Conservation (phyloP, 805 yeast species). For the Lipomyces yamanashiensis region DNA sequence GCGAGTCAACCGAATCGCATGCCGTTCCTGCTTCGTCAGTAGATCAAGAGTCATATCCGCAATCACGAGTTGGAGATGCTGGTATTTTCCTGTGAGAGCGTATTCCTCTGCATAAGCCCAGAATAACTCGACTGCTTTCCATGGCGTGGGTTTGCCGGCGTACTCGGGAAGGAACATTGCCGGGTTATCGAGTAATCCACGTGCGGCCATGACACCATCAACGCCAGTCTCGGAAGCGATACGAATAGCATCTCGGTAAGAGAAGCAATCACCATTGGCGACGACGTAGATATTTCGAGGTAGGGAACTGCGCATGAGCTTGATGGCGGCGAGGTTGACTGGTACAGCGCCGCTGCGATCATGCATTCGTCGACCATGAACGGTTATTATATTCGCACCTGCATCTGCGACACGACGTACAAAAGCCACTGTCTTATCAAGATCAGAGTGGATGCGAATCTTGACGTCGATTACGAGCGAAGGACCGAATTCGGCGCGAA, state of each 20-base stretch:
- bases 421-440: constrained; percentile 71
- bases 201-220: constrained; percentile 94
- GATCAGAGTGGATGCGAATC: constrained; percentile 82
- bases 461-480: constrained; percentile 84
- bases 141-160: constrained; percentile 78
- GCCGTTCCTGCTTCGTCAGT: constrained; percentile 54
- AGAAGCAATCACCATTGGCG: constrained; percentile 96
- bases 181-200: constrained; percentile 87
- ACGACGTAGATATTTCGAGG: constrained; percentile 68
- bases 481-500: constrained; percentile 74
- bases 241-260: constrained; percentile 61
- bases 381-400: constrained; percentile 92
- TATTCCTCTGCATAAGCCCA: constrained; percentile 77
- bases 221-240: constrained; percentile 73
- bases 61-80: constrained; percentile 84
- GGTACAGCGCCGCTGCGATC: constrained; percentile 80
- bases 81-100: constrained; percentile 71
- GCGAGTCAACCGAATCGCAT: constrained; percentile 66
- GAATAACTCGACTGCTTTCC: constrained; percentile 86
- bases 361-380: constrained; percentile 86
- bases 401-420: constrained; percentile 77
- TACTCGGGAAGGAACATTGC: constrained; percentile 59
- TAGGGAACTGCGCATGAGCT: constrained; percentile 59
- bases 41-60: constrained; percentile 72
- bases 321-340: constrained; percentile 82